phyloP scores from a whole-genome alignment of 441 rosid genomes.

The Populus hybrid region DNA sequence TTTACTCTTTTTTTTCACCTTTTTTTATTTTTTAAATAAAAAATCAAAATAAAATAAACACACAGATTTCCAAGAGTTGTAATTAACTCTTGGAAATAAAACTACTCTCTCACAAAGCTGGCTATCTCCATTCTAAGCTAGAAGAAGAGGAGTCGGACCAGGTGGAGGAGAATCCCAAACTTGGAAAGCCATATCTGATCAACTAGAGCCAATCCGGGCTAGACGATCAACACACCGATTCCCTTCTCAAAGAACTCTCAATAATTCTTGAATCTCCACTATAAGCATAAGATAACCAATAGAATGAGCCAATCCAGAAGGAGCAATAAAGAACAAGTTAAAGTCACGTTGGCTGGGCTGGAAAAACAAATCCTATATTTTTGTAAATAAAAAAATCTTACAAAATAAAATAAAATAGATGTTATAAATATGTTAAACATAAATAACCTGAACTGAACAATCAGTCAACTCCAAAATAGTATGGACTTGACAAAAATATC shows the following conservation, averaged over 20 bases:
- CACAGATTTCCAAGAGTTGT: background rate
- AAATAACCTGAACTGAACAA: too few relatives aligned
- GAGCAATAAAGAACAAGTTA: background rate
- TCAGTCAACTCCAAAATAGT: too few relatives aligned
- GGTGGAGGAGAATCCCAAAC: background rate
- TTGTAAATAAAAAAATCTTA: too few relatives aligned
- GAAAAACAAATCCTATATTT: background rate
- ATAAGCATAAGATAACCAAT: background rate
- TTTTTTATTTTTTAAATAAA: too few relatives aligned
- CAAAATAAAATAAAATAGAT: too few relatives aligned
- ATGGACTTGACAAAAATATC: too few relatives aligned
- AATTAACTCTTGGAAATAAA: background rate
- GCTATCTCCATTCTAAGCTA: background rate
- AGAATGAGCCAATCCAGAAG: background rate
- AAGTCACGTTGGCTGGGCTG: background rate
- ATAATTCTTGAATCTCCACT: background rate
- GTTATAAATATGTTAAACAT: too few relatives aligned
- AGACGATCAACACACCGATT: background rate
- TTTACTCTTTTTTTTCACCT: too few relatives aligned
- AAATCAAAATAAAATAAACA: too few relatives aligned
- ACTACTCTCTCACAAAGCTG: background rate
- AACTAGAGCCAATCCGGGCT: background rate
- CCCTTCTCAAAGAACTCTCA: background rate
- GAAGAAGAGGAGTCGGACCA: background rate
- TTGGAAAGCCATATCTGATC: background rate